Evolutionary conservation across 2,329 filamentous ascomycete species (phyloP), one percentile per base, ranked within the genome.

Genomic region (Didymellaceae sp.): DNA sequence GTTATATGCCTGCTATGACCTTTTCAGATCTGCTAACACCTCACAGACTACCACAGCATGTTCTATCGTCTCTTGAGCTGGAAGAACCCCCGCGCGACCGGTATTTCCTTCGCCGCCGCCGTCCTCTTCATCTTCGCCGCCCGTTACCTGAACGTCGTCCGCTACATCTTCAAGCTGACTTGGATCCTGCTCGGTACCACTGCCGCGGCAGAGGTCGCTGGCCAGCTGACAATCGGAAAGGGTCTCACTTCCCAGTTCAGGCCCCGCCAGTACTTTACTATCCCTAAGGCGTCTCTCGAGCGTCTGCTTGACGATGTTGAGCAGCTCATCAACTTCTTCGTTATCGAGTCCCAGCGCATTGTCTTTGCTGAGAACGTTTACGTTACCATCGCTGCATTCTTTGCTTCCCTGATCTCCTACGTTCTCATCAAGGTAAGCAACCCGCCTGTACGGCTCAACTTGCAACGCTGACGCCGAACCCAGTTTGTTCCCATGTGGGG

Each of bases 41-140:
- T 6, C 25, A 10, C 45, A 82, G 80, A 85, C 73, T 87, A 86
- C 73, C 85, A 87, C 72, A 86, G 83, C 61, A 76, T 86, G 75
- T 81, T 87, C 74, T 86, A 87, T 73, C 83, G 82, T 61, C 77
- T 87, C 38, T 70, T 87, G 63, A 86, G 83, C 76, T 87, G 84
- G 84, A 82, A 86, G 73, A 84, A 85, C 74, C 84, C 84, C 49
- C 80, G 84, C 64, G 83, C 83, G 32, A 86, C 85, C 55, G 82
- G 79, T 56, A 80, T 85, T 67, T 82, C 82, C 57, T 87, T 82
- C 67, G 78, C 75, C 48, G 75, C 75, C 50, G 78, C 80, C 46
- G 73, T 86, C 57, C 59, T 76, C 60, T 80, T 84, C 73, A 86
- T 87, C 72, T 82, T 87, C 71, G 80, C 82, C 59, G 78, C 77